Evolutionary conservation across 495 filamentous ascomycete species (phyloP).

Genomic region (Penicillium arizonense): DNA sequence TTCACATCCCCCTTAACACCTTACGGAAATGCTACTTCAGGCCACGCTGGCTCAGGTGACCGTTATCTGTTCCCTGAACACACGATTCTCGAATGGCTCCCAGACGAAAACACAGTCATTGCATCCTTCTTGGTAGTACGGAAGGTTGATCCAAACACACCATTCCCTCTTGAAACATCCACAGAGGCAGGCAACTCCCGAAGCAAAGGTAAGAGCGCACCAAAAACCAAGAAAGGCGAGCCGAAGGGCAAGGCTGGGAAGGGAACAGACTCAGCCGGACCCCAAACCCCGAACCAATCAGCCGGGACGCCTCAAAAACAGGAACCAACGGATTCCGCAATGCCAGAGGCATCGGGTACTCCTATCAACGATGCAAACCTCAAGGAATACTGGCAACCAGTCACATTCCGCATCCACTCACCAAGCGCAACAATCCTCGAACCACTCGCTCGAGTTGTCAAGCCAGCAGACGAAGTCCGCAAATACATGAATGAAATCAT

Average conservation of each 20-base stretch:
- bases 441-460: conserved; percentile 73
- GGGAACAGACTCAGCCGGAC: conserved; percentile 19
- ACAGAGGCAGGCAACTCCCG: conserved; percentile 26
- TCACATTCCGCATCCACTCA: conserved; percentile 75
- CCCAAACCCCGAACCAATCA: conserved; percentile 7
- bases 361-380: conserved; percentile 26
- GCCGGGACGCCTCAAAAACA: conserved; percentile 16
- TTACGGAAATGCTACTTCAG: conserved; percentile 50
- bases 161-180: conserved; percentile 37
- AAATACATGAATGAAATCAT: conserved; percentile 84
- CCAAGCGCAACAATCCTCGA: conserved; percentile 64
- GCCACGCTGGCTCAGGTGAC: conserved; percentile 72
- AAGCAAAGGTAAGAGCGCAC: conserved; percentile 30
- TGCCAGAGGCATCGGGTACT: conserved; percentile 4
- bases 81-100: conserved; percentile 73
- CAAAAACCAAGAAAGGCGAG: conserved; percentile 39
- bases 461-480: conserved; percentile 71
- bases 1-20: conserved; percentile 58
- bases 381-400: conserved; percentile 83
- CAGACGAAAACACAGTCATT: conserved; percentile 45
- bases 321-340: conserved; percentile 15
- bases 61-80: conserved; percentile 87
- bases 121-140: conserved; percentile 52
- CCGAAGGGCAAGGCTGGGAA: conserved; percentile 31
- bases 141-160: conserved; percentile 45